A percentile compares a stretch with the other conserved stretches of the same genome.
These are phyloP conservation scores for Aurantiochytrium sp. DNA, from an alignment of 108 stramenopile species.

Conservation along the genomic window DNA sequence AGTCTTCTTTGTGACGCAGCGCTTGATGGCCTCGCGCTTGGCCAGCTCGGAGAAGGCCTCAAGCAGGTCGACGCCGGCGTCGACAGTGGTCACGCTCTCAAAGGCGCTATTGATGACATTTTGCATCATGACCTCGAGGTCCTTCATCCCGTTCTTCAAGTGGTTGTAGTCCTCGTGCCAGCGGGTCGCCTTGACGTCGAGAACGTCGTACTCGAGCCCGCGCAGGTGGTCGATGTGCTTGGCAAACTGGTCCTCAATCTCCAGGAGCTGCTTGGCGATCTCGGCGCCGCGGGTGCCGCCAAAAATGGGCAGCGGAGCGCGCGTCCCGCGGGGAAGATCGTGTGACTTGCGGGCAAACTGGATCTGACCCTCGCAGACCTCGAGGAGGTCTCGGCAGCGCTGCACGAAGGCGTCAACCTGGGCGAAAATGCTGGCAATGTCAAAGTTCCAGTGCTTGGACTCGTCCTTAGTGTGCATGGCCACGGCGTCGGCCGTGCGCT, in stretches of 20 bases:
- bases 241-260: slow-evolving; percentile 56
- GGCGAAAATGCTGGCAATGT: slow-evolving; percentile 62
- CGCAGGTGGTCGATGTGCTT: slow-evolving; percentile 53
- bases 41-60: slow-evolving; percentile 61
- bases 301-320: slow-evolving; percentile 55
- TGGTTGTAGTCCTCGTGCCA: slow-evolving; percentile 68
- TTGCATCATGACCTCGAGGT: slow-evolving; percentile 58
- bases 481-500: slow-evolving; percentile 45
- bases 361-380: slow-evolving; percentile 63
- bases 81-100: slow-evolving; percentile 52
- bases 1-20: slow-evolving; percentile 59
- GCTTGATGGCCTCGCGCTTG: slow-evolving; percentile 50
- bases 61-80: slow-evolving; percentile 54
- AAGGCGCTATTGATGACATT: slow-evolving; percentile 62
- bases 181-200: slow-evolving; percentile 54
- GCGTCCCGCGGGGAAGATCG: background rate
- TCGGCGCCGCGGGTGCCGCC: slow-evolving; percentile 57
- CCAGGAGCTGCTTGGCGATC: slow-evolving; percentile 48
- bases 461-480: background rate
- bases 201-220: slow-evolving; percentile 53
- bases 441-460: slow-evolving; percentile 47
- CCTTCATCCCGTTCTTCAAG: slow-evolving; percentile 62
- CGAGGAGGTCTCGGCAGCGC: slow-evolving; percentile 64
- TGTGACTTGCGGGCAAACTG: slow-evolving; percentile 54
- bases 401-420: slow-evolving; percentile 67